Conservation (phyloP, 176 grass and related monocot genomes). For the Triticum turgidum region DNA sequence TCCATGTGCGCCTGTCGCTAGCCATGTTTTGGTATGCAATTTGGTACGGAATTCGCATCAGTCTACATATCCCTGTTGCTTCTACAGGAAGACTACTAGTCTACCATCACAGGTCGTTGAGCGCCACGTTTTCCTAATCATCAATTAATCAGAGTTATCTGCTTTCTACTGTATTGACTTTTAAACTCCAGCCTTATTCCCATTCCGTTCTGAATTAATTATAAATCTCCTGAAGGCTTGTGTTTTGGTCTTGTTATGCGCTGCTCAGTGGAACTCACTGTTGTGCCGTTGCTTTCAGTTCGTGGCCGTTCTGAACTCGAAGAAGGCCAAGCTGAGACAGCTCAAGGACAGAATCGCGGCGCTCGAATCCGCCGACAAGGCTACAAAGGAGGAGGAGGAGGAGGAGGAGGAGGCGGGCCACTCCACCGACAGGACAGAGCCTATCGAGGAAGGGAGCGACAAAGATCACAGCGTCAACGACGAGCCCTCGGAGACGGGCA, state of each 20-base stretch:
- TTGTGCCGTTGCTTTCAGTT: constrained; percentile 51
- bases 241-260: neutral
- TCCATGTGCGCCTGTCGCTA: neutral
- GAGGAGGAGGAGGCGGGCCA: constrained; percentile 46
- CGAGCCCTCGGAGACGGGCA: constrained; percentile 40
- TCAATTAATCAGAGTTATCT: neutral
- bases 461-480: constrained; percentile 41
- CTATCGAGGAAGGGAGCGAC: constrained; percentile 54
- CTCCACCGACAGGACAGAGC: constrained; percentile 61
- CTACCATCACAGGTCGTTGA: neutral
- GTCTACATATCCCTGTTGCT: neutral
- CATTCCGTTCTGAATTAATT: neutral
- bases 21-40: neutral
- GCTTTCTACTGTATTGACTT: neutral
- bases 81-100: neutral
- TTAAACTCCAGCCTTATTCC: neutral
- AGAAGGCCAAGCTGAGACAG: constrained; percentile 84
- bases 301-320: constrained; percentile 79
- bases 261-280: neutral
- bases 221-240: neutral
- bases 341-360: constrained; percentile 57
- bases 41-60: neutral
- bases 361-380: constrained; percentile 54
- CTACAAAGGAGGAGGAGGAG: constrained; percentile 43
- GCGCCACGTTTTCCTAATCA: neutral